Evolutionary conservation across 352 stramenopile genomes (phyloP).

Genomic region (Globisporangium yorkense): DNA sequence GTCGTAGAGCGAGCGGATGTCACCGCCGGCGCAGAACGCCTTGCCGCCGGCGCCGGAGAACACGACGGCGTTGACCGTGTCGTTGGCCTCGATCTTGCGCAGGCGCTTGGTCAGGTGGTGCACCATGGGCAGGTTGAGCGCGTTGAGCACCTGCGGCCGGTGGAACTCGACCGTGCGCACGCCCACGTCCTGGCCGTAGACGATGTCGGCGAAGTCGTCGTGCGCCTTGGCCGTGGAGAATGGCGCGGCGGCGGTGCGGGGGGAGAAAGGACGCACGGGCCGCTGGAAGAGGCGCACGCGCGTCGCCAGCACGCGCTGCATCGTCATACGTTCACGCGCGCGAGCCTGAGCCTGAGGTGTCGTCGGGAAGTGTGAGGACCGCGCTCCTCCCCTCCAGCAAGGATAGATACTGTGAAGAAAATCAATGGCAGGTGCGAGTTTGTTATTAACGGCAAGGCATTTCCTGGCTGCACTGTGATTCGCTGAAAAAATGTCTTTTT

Average conservation of each 20-base stretch:
- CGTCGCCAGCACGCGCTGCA: constrained; percentile 45
- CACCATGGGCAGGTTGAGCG: constrained; percentile 90
- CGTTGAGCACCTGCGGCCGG: constrained; percentile 90
- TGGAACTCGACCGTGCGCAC: constrained; percentile 88
- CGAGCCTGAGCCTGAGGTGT: not conserved
- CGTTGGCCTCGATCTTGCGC: constrained; percentile 71
- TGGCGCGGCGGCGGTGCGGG: not conserved
- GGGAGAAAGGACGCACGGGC: constrained; percentile 21
- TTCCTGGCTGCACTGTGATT: not conserved
- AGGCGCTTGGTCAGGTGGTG: constrained; percentile 86
- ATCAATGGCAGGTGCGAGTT: not conserved
- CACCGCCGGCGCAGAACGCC: constrained; percentile 94
- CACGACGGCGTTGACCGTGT: constrained; percentile 73
- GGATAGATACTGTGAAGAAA: not conserved
- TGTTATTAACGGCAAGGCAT: not conserved
- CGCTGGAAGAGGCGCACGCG: constrained; percentile 60
- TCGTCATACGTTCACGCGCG: constrained; percentile 8
- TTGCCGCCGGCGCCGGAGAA: constrained; percentile 78
- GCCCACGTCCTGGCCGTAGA: constrained; percentile 73
- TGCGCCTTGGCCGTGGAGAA: constrained; percentile 33
- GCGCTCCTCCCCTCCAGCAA: too few relatives aligned
- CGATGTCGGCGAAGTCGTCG: constrained; percentile 58
- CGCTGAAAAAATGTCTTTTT: not conserved
- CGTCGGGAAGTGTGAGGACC: not conserved
- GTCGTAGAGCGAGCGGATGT: constrained; percentile 90